Base-by-base conservation (phyloP, 2,329 filamentous ascomycete species). In the Cladophialophora psammophila region DNA sequence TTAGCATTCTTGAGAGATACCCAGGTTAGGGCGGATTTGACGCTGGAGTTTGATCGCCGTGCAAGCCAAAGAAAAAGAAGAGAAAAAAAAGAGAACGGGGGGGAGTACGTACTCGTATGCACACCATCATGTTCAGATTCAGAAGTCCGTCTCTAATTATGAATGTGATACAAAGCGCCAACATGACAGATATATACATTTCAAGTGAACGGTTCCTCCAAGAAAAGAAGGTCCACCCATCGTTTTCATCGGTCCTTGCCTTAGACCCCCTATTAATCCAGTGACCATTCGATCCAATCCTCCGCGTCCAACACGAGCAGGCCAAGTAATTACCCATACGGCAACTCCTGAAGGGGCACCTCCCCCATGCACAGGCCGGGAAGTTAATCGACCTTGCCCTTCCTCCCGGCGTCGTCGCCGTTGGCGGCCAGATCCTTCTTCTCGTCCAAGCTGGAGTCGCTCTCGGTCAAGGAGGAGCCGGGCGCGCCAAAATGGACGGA, bases 401-500 rank as follows among this genome's bases (percentile, higher is more conserved):
- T 64, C 12, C 57, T 36, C 31, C 26, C 40, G 15, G 42, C 38
- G 10, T 42, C 8, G 15, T 26, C 56, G 15, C 20, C 26, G 15
- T 31, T 50, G 10, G 42, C 40, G 10, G 42, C 57, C 15, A 52
- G 8, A 20, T 58, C 57, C 62, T 50, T 15, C 8, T 63, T 52
- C 20, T 57, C 42, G 40, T 26, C 35, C 26, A 60, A 20, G 13
- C 31, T 50, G 7, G 40, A 48, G 26, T 45, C 40, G 32, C 59
- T 61, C 45, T 57, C 50, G 31, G 40, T 13, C 6, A 15, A 15
- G 0, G 76, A 79, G 64, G 76, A 79, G 64, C 75, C 79, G 1
- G 86, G 34, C 12, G 9, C 18, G 8, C 45, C 82, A 18, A 88
- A 78, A 67, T 87, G 84, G 73, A 90, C 91, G 40, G 86, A 88